A percentile compares a stretch with the other conserved stretches of the same genome.
Conservation (phyloP, 208 protist genomes). For the Wallacemonas sp. region DNA sequence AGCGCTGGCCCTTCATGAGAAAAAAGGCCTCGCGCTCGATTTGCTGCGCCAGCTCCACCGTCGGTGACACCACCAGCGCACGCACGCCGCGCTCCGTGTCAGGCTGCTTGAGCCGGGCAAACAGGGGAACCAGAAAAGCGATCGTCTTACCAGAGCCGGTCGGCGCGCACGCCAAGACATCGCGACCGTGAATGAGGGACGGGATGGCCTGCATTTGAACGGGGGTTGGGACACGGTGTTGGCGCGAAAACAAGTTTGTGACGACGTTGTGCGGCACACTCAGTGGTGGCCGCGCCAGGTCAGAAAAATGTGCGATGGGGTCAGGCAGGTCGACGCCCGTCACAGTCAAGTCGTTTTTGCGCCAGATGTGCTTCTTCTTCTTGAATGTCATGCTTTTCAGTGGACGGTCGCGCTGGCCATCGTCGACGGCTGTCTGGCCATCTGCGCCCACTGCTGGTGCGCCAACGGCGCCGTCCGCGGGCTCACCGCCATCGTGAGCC, state of each 20-base stretch:
- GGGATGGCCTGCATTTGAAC: constrained; percentile 98
- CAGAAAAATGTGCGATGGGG: constrained; percentile 85
- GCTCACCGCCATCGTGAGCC: neutral
- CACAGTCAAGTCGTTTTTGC: constrained; percentile 77
- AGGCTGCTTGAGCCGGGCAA: constrained; percentile 85
- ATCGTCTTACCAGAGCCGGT: constrained; percentile 96
- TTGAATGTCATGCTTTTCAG: constrained; percentile 77
- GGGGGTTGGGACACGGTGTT: constrained; percentile 92
- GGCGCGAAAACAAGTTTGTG: constrained; percentile 77
- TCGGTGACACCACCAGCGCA: constrained; percentile 95
- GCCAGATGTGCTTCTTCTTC: constrained; percentile 79
- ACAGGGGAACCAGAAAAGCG: constrained; percentile 93
- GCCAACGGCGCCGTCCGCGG: neutral
- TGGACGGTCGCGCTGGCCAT: constrained; percentile 27
- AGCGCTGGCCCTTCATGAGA: constrained; percentile 81
- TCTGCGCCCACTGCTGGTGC: neutral
- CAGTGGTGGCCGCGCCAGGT: constrained; percentile 78
- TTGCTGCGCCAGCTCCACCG: constrained; percentile 95
- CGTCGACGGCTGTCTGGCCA: constrained; percentile 11
- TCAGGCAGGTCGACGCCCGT: constrained; percentile 70
- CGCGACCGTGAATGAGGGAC: constrained; percentile 80
- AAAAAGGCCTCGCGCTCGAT: constrained; percentile 93
- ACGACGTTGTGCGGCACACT: constrained; percentile 70
- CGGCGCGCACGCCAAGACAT: constrained; percentile 89
- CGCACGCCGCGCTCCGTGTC: constrained; percentile 78